Conservation (phyloP, 345 rosid genomes). For the Sonneratia caseolaris region DNA sequence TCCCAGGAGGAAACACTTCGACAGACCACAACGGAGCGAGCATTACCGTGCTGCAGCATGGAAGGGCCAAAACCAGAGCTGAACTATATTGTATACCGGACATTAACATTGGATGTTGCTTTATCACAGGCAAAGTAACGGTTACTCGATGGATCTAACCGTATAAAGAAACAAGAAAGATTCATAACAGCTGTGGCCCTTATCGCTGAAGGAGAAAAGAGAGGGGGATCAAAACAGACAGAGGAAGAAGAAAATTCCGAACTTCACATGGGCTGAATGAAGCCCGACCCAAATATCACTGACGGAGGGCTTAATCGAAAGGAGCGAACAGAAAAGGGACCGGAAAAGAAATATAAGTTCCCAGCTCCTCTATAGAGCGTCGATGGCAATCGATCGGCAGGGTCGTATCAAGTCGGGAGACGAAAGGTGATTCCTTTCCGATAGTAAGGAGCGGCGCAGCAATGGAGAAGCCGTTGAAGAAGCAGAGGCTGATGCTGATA, state of each 20-base stretch:
- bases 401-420: background rate
- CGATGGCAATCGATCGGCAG: background rate
- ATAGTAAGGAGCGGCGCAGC: background rate
- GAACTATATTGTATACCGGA: constrained; percentile 73
- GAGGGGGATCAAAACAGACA: background rate
- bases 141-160: background rate
- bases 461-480: constrained; percentile 5
- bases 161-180: background rate
- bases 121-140: constrained; percentile 16
- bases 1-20: too few relatives aligned
- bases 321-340: background rate
- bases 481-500: constrained; percentile 2
- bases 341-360: background rate
- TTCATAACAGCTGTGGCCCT: background rate
- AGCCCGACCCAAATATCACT: background rate
- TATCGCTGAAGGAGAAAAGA: too few relatives aligned
- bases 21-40: constrained; percentile 90
- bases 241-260: background rate
- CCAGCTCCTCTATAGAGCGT: background rate
- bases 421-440: background rate
- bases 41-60: constrained; percentile 74
- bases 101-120: constrained; percentile 78
- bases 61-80: constrained; percentile 61
- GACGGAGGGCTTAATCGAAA: background rate
- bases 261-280: background rate